Base-by-base conservation (phyloP, 2,329 filamentous ascomycete genomes). In the Lasiodiplodia theobromae region DNA sequence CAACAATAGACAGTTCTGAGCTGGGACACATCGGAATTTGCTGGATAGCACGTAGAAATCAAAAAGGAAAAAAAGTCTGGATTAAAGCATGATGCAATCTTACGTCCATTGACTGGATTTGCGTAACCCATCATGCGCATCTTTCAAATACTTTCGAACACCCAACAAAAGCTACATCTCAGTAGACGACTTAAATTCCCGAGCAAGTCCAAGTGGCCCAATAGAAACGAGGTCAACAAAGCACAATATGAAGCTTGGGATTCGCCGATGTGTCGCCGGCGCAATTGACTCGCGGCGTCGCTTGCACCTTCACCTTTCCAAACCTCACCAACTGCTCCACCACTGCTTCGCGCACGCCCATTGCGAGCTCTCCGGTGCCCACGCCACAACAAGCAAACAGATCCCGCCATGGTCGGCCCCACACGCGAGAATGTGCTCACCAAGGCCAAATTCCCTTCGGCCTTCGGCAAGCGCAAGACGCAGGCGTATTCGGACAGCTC, bases 401-500 rank as follows among this genome's bases (percentile, higher is more conserved):
- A 28, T 16, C 44, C 44, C 44, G 44, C 57, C 47, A 68, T 75
- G 67, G 67, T 56, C 40, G 58, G 58, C 14, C 70, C 86, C 76
- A 74, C 81, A 18, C 81, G 81, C 68, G 81, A 88, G 67, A 85
- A 87, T 67, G 86, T 86, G 71, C 79, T 92, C n/a, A 80, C 88
- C 28, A 93, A 92, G 77, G 89, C 93, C 63, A 85, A 86, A 67
- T 93, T 96, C 75, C 82, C 89, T 2, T 78, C 81, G 47, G 86
- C 90, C 70, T 93, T 96, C 78, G 84, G 85, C 25, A 85, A 84
- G 38, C 84, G 92, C 54, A 91, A 92, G 77, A 91, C 89, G 25
- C 89, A 92, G 73, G 85, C 87, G 21, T 96, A 96, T 80, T 75
- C 75, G 70, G 82, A 84, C 71, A 75, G 75, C 49, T 75, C 74